Evolutionary conservation across 169 alveolate genomes (phyloP), one percentile per base, ranked within the genome.

Genomic region (Babesia bigemina): DNA sequence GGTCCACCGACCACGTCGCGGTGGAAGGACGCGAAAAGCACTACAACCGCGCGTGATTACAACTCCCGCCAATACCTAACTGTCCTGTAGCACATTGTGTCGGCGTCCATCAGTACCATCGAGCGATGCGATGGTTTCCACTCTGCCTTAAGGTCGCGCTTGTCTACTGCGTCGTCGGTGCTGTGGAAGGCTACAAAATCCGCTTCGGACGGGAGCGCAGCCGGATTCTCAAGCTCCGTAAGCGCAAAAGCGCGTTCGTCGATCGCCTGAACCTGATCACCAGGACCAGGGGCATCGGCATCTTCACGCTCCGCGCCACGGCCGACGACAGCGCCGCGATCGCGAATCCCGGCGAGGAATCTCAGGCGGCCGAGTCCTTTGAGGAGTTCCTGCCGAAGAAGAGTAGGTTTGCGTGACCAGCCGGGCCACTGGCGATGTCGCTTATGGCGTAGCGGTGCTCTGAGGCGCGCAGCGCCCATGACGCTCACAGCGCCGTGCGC

Each of bases 131-230:
- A 67, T 67, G 76, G 76, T 67, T 67, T 53, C 58, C 65, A 9
- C 26, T 67, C 33, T 67, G 76, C 66, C 57, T 67, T 67, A 26
- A 36, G 28, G n/a, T 67, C 28, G 21, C 49, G 44, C 44, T 50
- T 67, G 76, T 67, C 66, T 66, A 66, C 26, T 36, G 65, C 45
- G 29, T 22, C 44, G 12, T 52, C 8, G 7, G 36, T 24, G 48
- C 66, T 13, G 59, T 65, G 48, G 69, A 62, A 70, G 62, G 75
- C 58, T 79, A 63, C 70, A 79, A 79, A 50, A 79, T 79, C 9
- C 63, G 87, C 6, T 79, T 63, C 47, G 87, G 87, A 8, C 39
- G 87, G 9, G 87, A 79, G 47, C 63, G 78, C 22, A 67, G 87
- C 45, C 55, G 87, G 12, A 79, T 79, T n/a, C 67, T 52, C 3